Evolutionary conservation across 257 asterid species (phyloP), one percentile per base, ranked within the genome.

Genomic region (Gentiana macrophylla): DNA sequence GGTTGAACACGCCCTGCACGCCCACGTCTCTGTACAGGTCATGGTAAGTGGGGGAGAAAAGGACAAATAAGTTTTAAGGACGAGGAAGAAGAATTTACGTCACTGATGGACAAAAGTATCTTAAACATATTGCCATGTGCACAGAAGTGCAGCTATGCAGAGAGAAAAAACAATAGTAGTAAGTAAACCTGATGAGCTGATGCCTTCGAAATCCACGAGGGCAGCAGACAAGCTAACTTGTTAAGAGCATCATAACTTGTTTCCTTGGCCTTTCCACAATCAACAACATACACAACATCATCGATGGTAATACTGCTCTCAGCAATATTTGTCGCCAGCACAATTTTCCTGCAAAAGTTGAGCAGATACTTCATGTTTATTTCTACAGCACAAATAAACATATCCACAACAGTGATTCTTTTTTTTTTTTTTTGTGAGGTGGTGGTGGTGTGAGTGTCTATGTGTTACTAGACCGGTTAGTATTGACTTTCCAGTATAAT

Each of bases 181-280:
- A 24, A 38, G 43, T 12, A 8, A 71, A 87, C 98, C 96, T 91
- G 98, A 74, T 81, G 96, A 32, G 98, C 94, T 55, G 98, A 91
- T 66, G 98, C 98, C 87, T 87, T 87, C 6, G 98, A 91, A 66
- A 91, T 91, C 98, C 98, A 91, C 67, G 98, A 87, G 47, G 98
- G 98, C 47, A 87, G 75, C 62, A 91, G 82, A 64, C 96, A 87
- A 67, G 98, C 95, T 65, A 91, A 72, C 76, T 91, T 87, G 77
- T 91, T 91, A 37, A 87, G 95, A 74, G 98, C 98, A 78, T 87
- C 96, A 69, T 91, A 91, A 74, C 95, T 91, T 1, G 92, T 91
- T 74, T 91, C 98, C 77, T 91, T 91, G 13, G 96, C 95, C 89
- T 87, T 91, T 50, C 98, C 98, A 70, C 95, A 83, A 80, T 91